phyloP scores from a whole-genome alignment of 805 yeast genomes.

The Torulaspora delbrueckii region DNA sequence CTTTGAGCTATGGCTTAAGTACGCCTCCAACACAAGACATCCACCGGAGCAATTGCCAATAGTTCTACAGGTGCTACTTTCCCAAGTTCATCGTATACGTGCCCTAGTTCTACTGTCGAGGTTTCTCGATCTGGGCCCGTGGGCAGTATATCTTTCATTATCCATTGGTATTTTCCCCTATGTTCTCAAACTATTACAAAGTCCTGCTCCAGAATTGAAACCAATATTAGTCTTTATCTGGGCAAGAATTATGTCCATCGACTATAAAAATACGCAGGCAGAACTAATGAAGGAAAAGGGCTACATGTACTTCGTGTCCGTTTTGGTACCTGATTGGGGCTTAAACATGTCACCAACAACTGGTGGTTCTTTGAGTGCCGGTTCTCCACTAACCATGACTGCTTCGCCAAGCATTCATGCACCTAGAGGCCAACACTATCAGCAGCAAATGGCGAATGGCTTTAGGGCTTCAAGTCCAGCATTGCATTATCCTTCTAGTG shows the following conservation, averaged over 20 bases:
- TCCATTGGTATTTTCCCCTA: slow-evolving; percentile 96
- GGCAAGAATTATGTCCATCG: slow-evolving; percentile 97
- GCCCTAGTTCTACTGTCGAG: slow-evolving; percentile 80
- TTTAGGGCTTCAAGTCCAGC: slow-evolving; percentile 6
- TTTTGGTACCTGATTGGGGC: slow-evolving; percentile 50
- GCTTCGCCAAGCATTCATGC: slow-evolving; percentile 17
- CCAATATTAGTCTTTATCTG: slow-evolving; percentile 94
- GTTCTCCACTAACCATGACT: slow-evolving; percentile 23
- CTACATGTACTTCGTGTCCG: slow-evolving; percentile 76
- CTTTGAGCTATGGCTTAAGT: slow-evolving; percentile 92
- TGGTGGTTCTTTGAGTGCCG: slow-evolving; percentile 17
- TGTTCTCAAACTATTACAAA: slow-evolving; percentile 80
- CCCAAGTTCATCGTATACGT: slow-evolving; percentile 89
- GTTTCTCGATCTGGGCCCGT: slow-evolving; percentile 90
- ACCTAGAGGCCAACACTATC: slow-evolving; percentile 19
- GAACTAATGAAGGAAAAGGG: slow-evolving; percentile 91
- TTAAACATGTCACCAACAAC: slow-evolving; percentile 15
- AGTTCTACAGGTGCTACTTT: slow-evolving; percentile 82
- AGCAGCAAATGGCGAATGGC: slow-evolving; percentile 13
- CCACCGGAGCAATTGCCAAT: slow-evolving; percentile 96
- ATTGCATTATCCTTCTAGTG: slow-evolving; percentile 22
- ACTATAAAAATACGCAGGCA: slow-evolving; percentile 81
- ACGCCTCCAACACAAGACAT: slow-evolving; percentile 73
- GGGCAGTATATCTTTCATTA: slow-evolving; percentile 91
- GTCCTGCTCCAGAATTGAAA: slow-evolving; percentile 91